phyloP scores from a whole-genome alignment of 768 basidiomycete species.

The Cubamyces lactineus region DNA sequence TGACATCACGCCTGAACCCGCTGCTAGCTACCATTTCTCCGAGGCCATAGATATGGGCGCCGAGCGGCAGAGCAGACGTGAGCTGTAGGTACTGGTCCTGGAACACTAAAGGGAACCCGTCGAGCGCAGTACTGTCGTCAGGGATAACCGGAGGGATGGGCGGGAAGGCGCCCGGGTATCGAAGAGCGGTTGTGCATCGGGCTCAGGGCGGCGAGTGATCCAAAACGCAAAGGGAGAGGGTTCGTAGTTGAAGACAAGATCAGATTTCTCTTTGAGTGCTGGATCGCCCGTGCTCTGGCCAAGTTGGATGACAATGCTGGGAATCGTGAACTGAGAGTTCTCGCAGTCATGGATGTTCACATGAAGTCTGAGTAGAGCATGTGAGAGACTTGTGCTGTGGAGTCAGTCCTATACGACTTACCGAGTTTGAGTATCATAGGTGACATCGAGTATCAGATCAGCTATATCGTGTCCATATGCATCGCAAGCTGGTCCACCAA shows the following conservation, averaged over 20 bases:
- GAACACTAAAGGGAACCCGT: conserved; percentile 72
- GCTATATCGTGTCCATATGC: conserved; percentile 64
- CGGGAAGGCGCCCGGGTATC: conserved; percentile 67
- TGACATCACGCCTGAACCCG: conserved; percentile 66
- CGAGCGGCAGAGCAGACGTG: conserved; percentile 65
- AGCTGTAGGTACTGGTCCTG: conserved; percentile 81
- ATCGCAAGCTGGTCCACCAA: conserved; percentile 62
- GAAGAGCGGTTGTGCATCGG: conserved; percentile 58
- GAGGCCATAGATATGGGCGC: conserved; percentile 76
- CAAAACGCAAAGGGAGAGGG: conserved; percentile 74
- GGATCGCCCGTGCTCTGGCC: conserved; percentile 35
- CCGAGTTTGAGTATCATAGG: conserved; percentile 58
- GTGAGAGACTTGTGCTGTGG: conserved; percentile 40
- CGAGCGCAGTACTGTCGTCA: conserved; percentile 56
- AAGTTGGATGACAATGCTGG: conserved; percentile 50
- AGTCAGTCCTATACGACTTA: conserved; percentile 39
- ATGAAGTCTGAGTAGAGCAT: conserved; percentile 49
- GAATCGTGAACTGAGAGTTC: conserved; percentile 67
- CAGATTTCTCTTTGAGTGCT: conserved; percentile 41
- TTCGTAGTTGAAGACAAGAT: conserved; percentile 72
- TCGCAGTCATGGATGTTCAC: conserved; percentile 68
- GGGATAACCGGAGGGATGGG: conserved; percentile 57
- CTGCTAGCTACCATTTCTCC: conserved; percentile 73
- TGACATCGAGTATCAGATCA: conserved; percentile 63
- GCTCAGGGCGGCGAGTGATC: conserved; percentile 70